Evolutionary conservation across 305 asterid genomes (phyloP), one percentile per base, ranked within the genome.

Genomic region (Lippia alba): DNA sequence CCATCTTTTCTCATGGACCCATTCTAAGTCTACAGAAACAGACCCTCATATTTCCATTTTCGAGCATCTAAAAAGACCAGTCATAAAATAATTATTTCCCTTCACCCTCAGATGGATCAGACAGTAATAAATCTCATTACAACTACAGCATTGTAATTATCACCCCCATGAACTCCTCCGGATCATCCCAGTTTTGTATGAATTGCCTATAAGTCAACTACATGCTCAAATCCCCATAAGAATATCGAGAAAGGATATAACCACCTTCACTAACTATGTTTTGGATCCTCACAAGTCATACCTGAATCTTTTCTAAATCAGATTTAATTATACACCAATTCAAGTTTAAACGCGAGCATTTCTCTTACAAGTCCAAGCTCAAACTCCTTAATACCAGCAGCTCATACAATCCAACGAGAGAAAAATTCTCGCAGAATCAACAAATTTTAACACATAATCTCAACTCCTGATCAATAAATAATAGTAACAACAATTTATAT

Each of bases 171-270:
- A 39, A 51, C 55, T 10, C 72, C 17, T 39, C n/a, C 40, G 51
- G 36, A 53, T 59, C 74, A 19, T 60, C 73, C 39, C 63, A 36
- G 49, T 24, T 50, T 17, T 33, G 30, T 34, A 17, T 19, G 39
- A 32, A 73, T 41, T 67, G 73, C 16, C 53, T 33, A 58, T 64
- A 69, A 64, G 69, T 67, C 66, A 32, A 12, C 54, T 49, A n/a
- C 32, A 33, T 34, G 18, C 18, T 39, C 41, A 5, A n/a, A 24
- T 44, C 45, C 45, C 14, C 54, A 65, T 54, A 8, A 8, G 51
- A 36, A 5, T 12, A 69, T 48, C 20, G 14, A 36, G 32, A 10
- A 33, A 30, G 24, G 12, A 39, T 34, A 15, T 4, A 56, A 62
- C 55, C 48, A 49, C 18, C n/a, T 32, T 10, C 30, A 55, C 53